phyloP scores from a whole-genome alignment of 495 filamentous ascomycete genomes.

The Aspergillus incahuasiensis region DNA sequence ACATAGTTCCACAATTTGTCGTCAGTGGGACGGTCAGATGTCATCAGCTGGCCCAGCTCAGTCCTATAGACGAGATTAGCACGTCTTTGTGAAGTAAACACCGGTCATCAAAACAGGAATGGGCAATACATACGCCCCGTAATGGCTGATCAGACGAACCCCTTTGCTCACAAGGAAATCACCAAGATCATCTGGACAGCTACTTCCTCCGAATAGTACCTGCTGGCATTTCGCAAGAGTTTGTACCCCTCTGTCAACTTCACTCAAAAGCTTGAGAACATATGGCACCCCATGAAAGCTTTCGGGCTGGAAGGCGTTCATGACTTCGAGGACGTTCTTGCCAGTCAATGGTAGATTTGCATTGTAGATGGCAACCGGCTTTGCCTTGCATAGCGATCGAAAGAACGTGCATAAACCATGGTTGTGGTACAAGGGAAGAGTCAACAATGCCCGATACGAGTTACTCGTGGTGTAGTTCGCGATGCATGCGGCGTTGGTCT shows the following conservation, averaged over 20 bases:
- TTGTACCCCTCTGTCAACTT: conserved; percentile 42
- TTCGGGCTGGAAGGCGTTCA: conserved; percentile 40
- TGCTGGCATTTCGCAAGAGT: conserved; percentile 37
- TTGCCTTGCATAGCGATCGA: conserved; percentile 44
- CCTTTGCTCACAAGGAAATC: conserved; percentile 47
- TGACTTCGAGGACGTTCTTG: conserved; percentile 40
- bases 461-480: conserved; percentile 35
- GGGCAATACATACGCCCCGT: conserved; percentile 26
- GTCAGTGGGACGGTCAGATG: conserved; percentile 33
- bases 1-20: conserved; percentile 66
- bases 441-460: conserved; percentile 37
- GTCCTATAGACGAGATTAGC: conserved; percentile 25
- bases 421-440: conserved; percentile 50
- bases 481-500: conserved; percentile 32
- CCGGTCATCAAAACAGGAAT: neutral
- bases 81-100: neutral
- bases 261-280: conserved; percentile 47
- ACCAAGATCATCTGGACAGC: conserved; percentile 52
- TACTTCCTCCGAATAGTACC: conserved; percentile 48
- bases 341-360: conserved; percentile 48
- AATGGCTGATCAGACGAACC: conserved; percentile 50
- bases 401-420: conserved; percentile 40
- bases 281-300: conserved; percentile 53
- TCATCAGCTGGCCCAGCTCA: conserved; percentile 54
- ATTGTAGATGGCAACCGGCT: conserved; percentile 42